Conservation (phyloP, 169 alveolate species). For the Plasmodium malariae region DNA sequence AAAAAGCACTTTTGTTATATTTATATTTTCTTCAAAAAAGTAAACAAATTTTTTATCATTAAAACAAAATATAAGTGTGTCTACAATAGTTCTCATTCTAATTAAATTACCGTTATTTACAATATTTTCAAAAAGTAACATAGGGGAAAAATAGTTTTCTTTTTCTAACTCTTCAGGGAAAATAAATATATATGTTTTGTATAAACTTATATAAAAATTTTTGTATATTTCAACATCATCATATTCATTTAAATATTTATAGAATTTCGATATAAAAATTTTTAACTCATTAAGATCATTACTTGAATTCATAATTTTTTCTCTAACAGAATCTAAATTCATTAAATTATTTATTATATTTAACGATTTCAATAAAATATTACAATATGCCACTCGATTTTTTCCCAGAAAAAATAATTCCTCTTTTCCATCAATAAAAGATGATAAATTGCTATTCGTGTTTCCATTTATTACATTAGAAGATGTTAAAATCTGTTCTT, state of each 20-base stretch:
- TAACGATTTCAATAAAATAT: conserved; percentile 62
- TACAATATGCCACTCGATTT: conserved; percentile 57
- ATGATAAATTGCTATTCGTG: conserved; percentile 45
- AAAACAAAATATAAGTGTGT: conserved; percentile 81
- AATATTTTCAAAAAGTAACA: conserved; percentile 82
- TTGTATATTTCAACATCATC: conserved; percentile 76
- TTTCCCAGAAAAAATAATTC: conserved; percentile 70
- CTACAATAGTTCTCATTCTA: conserved; percentile 79
- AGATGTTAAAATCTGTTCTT: conserved; percentile 51
- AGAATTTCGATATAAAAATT: conserved; percentile 73
- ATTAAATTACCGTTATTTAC: conserved; percentile 78
- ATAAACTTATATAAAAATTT: conserved; percentile 72
- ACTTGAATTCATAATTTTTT: conserved; percentile 76
- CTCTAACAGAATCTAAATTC: conserved; percentile 71
- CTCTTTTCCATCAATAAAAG: conserved; percentile 61
- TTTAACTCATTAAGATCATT: conserved; percentile 76
- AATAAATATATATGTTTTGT: conserved; percentile 72
- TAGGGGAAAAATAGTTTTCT: conserved; percentile 79
- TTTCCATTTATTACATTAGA: conserved; percentile 56
- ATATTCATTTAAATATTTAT: conserved; percentile 76
- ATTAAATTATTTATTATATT: conserved; percentile 74
- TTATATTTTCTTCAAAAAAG: conserved; percentile 82
- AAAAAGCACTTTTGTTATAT: conserved; percentile 79
- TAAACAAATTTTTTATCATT: conserved; percentile 80
- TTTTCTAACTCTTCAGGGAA: conserved; percentile 81